Evolutionary conservation across 345 rosid genomes (phyloP), one percentile per base, ranked within the genome.

Genomic region (Corchorus capsularis): DNA sequence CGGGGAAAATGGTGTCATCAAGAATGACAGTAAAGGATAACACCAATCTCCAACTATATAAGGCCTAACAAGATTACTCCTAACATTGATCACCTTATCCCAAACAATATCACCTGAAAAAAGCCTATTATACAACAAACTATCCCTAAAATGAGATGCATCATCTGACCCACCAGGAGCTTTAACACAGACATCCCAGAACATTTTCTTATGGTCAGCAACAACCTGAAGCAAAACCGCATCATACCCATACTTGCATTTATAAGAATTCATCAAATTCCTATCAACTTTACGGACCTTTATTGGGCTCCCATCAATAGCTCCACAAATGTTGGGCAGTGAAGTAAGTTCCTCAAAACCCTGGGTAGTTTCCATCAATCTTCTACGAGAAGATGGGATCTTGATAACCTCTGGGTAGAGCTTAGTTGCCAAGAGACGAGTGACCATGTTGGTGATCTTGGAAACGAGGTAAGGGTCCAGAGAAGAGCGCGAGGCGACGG

Each of bases 41-140:
- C 99, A 91, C 99, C 99, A 96, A 81, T 93, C 99, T 61, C 99
- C 98, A 37, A 93, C 96, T 43, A 96, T 78, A 81, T 87, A 96
- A 6, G 99, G 99, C 75, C 97, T 83, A 69, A 93, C 96, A 81
- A 78, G 94, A 39, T 96, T 92, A 67, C 98, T 97, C 83, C 97
- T 88, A 11, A 93, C 84, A 55, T 85, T 87, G 16, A 92, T 83
- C 46, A 82, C 87, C 82, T 92, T 96, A 55, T 96, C 98, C 99
- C 99, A 96, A 37, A 91, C 94, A 72, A 96, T 88, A 76, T 96
- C 99, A 0, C 95, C 97, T 0, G 97, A 91, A 69, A 84, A 83
- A 63, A 93, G 90, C 84, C 98, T 79, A 79, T 91, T 86, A 77
- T 93, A 93, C 81, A 96, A 82, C 82, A 92, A 82, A 83, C 97